Evolutionary conservation across 257 asterid genomes (phyloP), one percentile per base, ranked within the genome.

Genomic region (Fraxinus cuspidata): DNA sequence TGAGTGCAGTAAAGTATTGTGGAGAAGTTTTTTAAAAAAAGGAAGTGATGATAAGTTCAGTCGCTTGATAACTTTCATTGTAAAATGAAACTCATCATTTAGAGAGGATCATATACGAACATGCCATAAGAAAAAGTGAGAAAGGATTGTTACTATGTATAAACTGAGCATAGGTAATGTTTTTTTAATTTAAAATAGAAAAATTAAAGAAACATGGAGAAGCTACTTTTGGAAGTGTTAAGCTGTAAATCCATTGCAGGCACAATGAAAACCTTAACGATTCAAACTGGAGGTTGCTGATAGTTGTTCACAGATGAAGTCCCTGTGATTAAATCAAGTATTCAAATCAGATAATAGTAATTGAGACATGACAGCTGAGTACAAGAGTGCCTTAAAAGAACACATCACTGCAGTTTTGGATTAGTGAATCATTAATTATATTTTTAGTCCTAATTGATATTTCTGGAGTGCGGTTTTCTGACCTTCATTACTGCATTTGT

Each of bases 391-490:
- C 68, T 60, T 21, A 11, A 25, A 60, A 60, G 16, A 2, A 60
- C 32, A 25, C 16, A 23, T 21, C 25, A 60, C 32, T 13, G 25
- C 16, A 15, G 64, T 42, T 44, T 72, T 28, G 65, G 38, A 27
- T 72, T 56, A 56, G 27, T 56, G 27, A n/a, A 19, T 56, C 65
- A 18, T 56, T 56, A 56, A 56, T 56, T 56, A 56, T 56, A 56
- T 5, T n/a, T 60, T 60, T 60, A 51, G 63, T 53, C 64, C 32
- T 60, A 16, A 23, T 10, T 23, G 16, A 21, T 16, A 60, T 60
- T 60, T 60, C 29, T 64, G 72, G 42, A 38, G 51, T 78, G 49
- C 44, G 51, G 34, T 77, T 67, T 42, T 77, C 49, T 70, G 9
- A 15, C 73, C 13, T 37, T 47, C 8, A 60, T 73, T 44, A 35